Conservation (phyloP, 345 rosid species). For the Bruguiera gymnorhiza region DNA sequence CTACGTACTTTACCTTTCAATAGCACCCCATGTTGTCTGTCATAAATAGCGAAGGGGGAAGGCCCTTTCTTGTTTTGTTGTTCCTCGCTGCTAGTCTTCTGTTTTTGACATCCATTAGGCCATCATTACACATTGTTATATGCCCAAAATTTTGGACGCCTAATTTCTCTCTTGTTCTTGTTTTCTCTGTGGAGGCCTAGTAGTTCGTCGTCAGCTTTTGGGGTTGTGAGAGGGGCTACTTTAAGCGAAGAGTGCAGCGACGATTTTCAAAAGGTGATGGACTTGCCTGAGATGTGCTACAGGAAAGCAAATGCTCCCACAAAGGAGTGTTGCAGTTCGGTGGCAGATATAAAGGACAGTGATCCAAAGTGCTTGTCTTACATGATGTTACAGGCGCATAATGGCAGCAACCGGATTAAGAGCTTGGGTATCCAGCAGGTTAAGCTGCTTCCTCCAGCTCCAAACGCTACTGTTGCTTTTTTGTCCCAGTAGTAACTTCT, state of each 20-base stretch:
- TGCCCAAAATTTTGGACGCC: background rate
- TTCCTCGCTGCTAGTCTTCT: background rate
- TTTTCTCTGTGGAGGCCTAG: background rate
- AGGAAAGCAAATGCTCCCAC: conserved; percentile 50
- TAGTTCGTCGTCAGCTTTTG: conserved; percentile 7
- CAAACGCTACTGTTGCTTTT: conserved; percentile 56
- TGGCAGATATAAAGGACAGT: conserved; percentile 17
- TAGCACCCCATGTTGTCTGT: too few relatives aligned
- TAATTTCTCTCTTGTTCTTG: background rate
- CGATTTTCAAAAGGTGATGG: conserved; percentile 50
- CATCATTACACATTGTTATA: background rate
- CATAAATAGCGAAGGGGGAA: too few relatives aligned
- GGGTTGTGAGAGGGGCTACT: background rate
- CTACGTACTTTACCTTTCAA: too few relatives aligned
- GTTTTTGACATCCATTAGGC: background rate
- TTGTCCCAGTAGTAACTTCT: conserved; percentile 52
- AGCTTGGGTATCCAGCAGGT: conserved; percentile 62
- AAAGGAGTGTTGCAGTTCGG: conserved; percentile 60
- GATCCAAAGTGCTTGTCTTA: conserved; percentile 57
- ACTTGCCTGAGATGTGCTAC: conserved; percentile 58
- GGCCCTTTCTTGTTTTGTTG: background rate
- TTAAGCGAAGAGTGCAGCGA: conserved; percentile 30
- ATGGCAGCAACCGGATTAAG: conserved; percentile 49
- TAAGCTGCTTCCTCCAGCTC: conserved; percentile 56
- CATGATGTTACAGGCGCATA: conserved; percentile 54